These are phyloP conservation scores for Amphichorda felina DNA, from an alignment of 2,329 filamentous ascomycete species.

Conservation along the genomic window DNA sequence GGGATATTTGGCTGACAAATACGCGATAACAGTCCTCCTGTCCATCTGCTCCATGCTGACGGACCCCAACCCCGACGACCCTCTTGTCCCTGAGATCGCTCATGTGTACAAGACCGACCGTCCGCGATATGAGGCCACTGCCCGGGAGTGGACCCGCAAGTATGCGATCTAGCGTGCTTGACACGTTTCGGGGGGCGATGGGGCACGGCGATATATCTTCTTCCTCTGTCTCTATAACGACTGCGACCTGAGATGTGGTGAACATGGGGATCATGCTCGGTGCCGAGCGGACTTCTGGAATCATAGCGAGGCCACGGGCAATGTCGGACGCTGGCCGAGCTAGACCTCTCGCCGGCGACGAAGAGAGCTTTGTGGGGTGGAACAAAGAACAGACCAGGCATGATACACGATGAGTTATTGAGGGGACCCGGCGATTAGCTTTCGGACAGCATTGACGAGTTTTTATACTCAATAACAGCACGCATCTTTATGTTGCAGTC, in stretches of 20 bases:
- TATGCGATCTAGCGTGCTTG: constrained; percentile 66
- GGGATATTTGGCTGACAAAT: too few relatives aligned
- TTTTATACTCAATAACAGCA: constrained; percentile 4
- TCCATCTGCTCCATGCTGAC: constrained; percentile 99
- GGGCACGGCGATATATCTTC: not conserved
- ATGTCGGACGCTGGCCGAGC: not conserved
- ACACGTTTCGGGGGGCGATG: not conserved
- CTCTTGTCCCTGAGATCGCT: constrained; percentile 95
- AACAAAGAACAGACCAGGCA: not conserved
- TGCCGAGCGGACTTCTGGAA: too few relatives aligned
- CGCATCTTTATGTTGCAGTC: constrained; percentile 1
- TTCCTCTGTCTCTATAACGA: not conserved
- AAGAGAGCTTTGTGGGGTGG: not conserved
- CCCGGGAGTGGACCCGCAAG: constrained; percentile 97
- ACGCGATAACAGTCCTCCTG: constrained; percentile 57
- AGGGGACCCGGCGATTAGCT: not conserved
- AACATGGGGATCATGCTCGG: not conserved
- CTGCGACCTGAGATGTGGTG: not conserved
- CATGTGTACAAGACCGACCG: constrained; percentile 99
- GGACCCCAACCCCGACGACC: constrained; percentile 98
- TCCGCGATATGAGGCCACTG: constrained; percentile 88
- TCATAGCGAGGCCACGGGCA: too few relatives aligned
- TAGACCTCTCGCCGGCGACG: not conserved
- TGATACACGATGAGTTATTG: constrained; percentile 3
- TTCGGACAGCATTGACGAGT: constrained; percentile 3